Evolutionary conservation across 768 basidiomycete species (phyloP).

Genomic region (Podaxis pistillaris): DNA sequence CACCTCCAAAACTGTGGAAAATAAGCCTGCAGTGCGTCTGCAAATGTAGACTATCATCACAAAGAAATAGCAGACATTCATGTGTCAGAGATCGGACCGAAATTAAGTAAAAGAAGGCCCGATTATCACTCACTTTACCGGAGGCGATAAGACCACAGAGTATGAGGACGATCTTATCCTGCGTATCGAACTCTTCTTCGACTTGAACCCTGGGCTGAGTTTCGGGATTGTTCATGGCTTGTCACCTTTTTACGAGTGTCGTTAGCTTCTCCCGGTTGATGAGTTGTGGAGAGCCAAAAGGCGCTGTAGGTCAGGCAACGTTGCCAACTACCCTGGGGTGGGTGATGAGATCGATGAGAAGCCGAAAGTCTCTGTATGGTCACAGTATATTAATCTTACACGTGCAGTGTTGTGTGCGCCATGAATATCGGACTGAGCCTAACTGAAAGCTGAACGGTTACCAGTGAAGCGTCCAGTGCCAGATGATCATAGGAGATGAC

Average conservation of each 20-base stretch:
- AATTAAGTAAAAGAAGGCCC: constrained; percentile 3
- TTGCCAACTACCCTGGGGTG: background rate
- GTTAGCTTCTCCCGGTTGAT: background rate
- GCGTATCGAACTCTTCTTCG: constrained; percentile 22
- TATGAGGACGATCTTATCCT: constrained; percentile 58
- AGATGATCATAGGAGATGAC: background rate
- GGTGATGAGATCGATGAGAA: background rate
- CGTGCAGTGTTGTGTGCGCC: background rate
- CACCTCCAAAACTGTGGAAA: constrained; percentile 66
- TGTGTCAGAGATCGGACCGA: constrained; percentile 14
- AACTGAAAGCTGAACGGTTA: background rate
- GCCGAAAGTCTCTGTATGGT: background rate
- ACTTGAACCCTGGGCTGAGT: background rate
- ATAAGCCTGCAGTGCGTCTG: constrained; percentile 60
- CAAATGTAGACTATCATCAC: constrained; percentile 57
- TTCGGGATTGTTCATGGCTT: background rate
- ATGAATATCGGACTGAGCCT: background rate
- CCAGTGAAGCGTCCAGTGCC: background rate
- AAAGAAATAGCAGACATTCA: constrained; percentile 14
- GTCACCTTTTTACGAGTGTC: background rate
- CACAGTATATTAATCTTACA: background rate
- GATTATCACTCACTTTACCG: constrained; percentile 53
- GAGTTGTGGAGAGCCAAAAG: background rate
- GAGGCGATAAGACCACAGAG: constrained; percentile 74
- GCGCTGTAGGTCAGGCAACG: background rate